These are phyloP conservation scores for Colletotrichum musicola DNA, from an alignment of 2,329 filamentous ascomycete genomes.

Conservation along the genomic window DNA sequence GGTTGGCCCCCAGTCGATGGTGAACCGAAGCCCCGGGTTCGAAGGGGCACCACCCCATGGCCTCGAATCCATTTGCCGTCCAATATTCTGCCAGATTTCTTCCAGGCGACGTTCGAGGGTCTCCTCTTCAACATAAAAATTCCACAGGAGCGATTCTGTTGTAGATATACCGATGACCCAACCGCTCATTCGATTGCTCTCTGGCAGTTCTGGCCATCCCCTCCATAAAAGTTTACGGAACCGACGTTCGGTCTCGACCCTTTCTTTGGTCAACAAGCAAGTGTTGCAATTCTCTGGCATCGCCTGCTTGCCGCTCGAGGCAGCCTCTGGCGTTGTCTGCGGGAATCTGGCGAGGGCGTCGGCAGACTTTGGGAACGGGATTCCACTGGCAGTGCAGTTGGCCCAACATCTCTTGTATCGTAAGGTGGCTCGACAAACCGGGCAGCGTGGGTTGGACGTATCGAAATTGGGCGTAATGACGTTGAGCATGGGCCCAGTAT, in stretches of 20 bases:
- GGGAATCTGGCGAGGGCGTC: not conserved
- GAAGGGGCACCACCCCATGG: too few species aligned
- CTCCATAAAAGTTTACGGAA: not conserved
- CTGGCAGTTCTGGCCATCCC: not conserved
- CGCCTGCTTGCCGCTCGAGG: not conserved
- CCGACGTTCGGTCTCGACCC: not conserved
- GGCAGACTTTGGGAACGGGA: conserved; percentile 8
- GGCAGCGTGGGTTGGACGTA: conserved; percentile 6
- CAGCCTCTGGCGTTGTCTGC: not conserved
- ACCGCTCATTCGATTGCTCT: too few species aligned
- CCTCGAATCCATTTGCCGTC: too few species aligned
- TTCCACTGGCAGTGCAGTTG: conserved; percentile 11
- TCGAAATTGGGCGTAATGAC: not conserved
- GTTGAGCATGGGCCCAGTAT: not conserved
- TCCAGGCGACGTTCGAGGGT: too few species aligned
- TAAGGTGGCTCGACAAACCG: not conserved
- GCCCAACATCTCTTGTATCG: not conserved
- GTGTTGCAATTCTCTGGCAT: conserved; percentile 2
- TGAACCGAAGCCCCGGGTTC: too few species aligned
- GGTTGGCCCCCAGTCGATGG: too few species aligned
- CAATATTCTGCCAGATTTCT: too few species aligned
- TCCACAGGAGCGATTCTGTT: too few species aligned
- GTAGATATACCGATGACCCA: too few species aligned
- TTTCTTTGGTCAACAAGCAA: not conserved
- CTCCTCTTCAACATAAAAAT: too few species aligned